Evolutionary conservation across 1,284 basidiomycete genomes (phyloP).

Genomic region (Cryptococcus neoformans): DNA sequence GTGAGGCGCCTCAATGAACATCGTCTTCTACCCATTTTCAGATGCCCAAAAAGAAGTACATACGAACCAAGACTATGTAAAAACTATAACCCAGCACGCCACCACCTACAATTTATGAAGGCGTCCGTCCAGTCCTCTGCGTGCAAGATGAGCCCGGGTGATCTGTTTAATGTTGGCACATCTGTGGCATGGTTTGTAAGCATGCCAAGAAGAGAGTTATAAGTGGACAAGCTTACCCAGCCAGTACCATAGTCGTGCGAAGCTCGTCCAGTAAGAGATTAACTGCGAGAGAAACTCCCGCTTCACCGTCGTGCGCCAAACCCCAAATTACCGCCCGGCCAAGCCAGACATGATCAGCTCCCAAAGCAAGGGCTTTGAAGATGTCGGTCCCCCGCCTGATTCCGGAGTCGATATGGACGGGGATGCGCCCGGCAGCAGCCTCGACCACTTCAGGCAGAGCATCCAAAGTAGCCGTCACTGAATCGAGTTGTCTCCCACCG

Average conservation of each 20-base stretch:
- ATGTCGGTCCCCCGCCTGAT: conserved; percentile 34
- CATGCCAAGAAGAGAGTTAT: too few species aligned
- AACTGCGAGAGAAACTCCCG: not conserved
- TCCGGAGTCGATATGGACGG: conserved; percentile 36
- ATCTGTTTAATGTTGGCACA: too few species aligned
- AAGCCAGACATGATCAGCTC: conserved; percentile 32
- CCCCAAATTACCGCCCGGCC: conserved; percentile 26
- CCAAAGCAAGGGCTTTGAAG: conserved; percentile 39
- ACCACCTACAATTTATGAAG: too few species aligned
- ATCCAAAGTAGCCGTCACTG: conserved; percentile 39
- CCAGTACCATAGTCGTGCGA: not conserved
- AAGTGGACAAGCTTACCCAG: not conserved
- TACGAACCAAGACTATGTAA: too few species aligned
- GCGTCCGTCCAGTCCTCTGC: too few species aligned
- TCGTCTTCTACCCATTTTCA: too few species aligned
- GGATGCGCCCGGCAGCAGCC: conserved; percentile 25
- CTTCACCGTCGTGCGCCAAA: conserved; percentile 11
- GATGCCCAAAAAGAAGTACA: too few species aligned
- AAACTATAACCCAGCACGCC: too few species aligned
- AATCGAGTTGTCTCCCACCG: conserved; percentile 78
- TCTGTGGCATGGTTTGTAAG: too few species aligned
- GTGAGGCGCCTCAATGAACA: too few species aligned
- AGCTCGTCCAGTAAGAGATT: not conserved
- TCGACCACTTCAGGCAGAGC: conserved; percentile 26
- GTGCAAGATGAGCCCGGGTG: too few species aligned